Conservation (phyloP, 495 filamentous ascomycete genomes). For the Trichoderma erinaceum region DNA sequence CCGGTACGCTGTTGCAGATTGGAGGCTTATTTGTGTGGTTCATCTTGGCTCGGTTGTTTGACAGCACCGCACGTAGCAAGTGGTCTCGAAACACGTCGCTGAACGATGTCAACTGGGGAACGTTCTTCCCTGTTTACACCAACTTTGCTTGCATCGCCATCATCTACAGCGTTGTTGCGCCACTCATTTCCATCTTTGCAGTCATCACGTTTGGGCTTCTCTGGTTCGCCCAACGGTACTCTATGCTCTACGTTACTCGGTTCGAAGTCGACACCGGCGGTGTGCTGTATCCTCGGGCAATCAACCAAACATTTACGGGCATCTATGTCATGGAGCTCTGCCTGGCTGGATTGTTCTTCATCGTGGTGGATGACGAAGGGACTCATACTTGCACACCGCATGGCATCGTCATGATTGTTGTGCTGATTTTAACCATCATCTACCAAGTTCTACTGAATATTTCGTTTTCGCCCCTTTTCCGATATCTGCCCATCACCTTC, state of each 20-base stretch:
- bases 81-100: slow-evolving; percentile 79
- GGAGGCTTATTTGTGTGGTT: slow-evolving; percentile 72
- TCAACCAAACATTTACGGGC: slow-evolving; percentile 94
- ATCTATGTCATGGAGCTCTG: slow-evolving; percentile 93
- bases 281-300: slow-evolving; percentile 82
- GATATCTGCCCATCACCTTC: slow-evolving; percentile 88
- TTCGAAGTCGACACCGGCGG: slow-evolving; percentile 90
- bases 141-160: slow-evolving; percentile 91
- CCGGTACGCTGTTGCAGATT: slow-evolving; percentile 84
- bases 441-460: slow-evolving; percentile 78
- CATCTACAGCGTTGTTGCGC: slow-evolving; percentile 86
- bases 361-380: slow-evolving; percentile 58
- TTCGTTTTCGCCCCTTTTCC: slow-evolving; percentile 81
- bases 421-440: slow-evolving; percentile 60
- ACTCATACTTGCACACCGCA: slow-evolving; percentile 66
- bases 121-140: slow-evolving; percentile 91
- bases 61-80: slow-evolving; percentile 83
- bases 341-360: slow-evolving; percentile 85
- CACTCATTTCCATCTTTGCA: slow-evolving; percentile 88
- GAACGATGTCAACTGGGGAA: slow-evolving; percentile 79
- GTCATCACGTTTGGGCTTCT: slow-evolving; percentile 90
- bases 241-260: slow-evolving; percentile 91
- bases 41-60: slow-evolving; percentile 66
- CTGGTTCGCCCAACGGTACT: slow-evolving; percentile 95
- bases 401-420: slow-evolving; percentile 83